phyloP scores from a whole-genome alignment of 75 land plant species.

The Picea sitchensis region DNA sequence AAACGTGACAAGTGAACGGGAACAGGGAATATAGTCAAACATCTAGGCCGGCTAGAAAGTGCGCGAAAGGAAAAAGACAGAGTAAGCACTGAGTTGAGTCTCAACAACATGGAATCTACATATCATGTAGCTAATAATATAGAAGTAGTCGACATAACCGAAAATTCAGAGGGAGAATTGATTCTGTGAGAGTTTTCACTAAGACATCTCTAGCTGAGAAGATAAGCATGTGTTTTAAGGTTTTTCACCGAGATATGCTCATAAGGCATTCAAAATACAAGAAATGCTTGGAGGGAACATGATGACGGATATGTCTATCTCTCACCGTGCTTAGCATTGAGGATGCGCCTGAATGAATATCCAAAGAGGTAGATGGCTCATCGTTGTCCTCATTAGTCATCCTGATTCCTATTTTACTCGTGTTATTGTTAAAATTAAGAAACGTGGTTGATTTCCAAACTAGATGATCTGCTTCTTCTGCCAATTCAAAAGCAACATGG shows the following conservation, averaged over 20 bases:
- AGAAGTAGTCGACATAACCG: neutral
- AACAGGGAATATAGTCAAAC: neutral
- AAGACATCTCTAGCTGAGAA: neutral
- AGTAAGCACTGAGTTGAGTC: neutral
- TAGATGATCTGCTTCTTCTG: no score
- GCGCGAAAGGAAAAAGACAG: neutral
- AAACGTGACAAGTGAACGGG: neutral
- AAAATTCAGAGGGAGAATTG: neutral
- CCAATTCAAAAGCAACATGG: no score
- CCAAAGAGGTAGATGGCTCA: conserved; percentile 1
- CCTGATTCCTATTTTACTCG: no score
- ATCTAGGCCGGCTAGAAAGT: neutral
- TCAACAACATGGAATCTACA: neutral
- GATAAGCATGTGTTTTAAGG: neutral
- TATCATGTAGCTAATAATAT: neutral
- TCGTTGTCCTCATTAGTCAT: neutral
- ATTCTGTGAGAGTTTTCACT: neutral
- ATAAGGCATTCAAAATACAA: neutral
- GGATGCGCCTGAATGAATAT: neutral
- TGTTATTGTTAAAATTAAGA: no score
- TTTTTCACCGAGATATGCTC: neutral
- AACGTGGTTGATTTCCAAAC: no score
- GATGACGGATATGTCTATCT: neutral
- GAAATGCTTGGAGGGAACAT: neutral
- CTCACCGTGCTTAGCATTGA: conserved; percentile 1